Percentiles rank a stretch among this genome's conserved stretches.
phyloP scores from a whole-genome alignment of 257 asterid genomes.

The Dorcoceras hygrometricum region DNA sequence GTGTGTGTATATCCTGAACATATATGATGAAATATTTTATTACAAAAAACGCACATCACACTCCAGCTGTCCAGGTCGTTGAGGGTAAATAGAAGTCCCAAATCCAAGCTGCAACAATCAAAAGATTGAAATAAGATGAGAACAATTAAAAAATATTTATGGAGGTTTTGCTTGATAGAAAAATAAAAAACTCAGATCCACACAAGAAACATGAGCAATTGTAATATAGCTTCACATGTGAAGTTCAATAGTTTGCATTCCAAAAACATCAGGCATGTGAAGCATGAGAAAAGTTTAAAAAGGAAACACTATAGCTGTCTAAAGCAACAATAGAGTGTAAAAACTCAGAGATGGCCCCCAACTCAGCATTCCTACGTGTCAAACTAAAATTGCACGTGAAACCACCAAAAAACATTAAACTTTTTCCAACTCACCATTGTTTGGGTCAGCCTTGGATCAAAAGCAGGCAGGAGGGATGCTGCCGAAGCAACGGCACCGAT shows the following conservation, averaged over 20 bases:
- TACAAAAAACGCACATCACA: conserved; percentile 70
- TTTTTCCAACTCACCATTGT: conserved; percentile 49
- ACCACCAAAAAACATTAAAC: conserved; percentile 12
- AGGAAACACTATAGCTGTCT: neutral
- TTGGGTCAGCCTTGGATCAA: conserved; percentile 67
- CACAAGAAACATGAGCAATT: conserved; percentile 2
- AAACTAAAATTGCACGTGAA: conserved; percentile 13
- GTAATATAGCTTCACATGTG: conserved; percentile 19
- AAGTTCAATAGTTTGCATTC: conserved; percentile 11
- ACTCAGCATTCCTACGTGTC: neutral
- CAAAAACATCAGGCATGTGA: conserved; percentile 18
- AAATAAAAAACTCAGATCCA: neutral
- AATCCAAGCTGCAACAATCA: conserved; percentile 71
- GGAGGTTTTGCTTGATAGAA: conserved; percentile 7
- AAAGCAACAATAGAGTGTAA: conserved; percentile 20
- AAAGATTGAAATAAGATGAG: conserved; percentile 32
- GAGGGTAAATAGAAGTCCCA: conserved; percentile 62
- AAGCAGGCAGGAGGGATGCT: conserved; percentile 64
- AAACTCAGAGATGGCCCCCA: conserved; percentile 13
- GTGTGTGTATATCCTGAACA: conserved; percentile 1
- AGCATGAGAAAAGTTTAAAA: neutral
- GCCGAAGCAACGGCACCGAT: conserved; percentile 62
- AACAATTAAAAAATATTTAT: conserved; percentile 15
- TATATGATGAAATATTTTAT: conserved; percentile 2
- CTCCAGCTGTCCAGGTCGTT: conserved; percentile 87